Conservation (phyloP, 306 rosid genomes). For the Oxytropis ochrocephala region DNA sequence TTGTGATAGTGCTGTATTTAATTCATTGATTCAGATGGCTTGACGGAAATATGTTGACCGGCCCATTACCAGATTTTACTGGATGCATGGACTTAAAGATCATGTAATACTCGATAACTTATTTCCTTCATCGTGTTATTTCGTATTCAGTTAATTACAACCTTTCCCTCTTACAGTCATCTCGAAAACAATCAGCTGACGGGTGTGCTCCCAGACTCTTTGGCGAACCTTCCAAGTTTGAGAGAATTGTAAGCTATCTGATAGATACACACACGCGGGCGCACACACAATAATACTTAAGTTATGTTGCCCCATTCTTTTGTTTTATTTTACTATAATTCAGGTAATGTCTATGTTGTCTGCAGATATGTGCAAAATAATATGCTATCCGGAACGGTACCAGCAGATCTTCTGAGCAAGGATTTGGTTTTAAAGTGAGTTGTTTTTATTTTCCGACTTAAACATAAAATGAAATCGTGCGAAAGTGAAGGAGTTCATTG, state of each 20-base stretch:
- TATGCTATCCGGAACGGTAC: conserved; percentile 69
- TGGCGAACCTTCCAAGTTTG: conserved; percentile 66
- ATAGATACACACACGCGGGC: background rate
- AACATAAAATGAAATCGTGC: background rate
- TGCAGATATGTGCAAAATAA: conserved; percentile 85
- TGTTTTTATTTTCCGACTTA: conserved; percentile 1
- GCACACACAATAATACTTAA: background rate
- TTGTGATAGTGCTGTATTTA: conserved; percentile 1
- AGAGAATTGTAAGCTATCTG: conserved; percentile 67
- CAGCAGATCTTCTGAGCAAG: conserved; percentile 51
- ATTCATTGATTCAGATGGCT: conserved; percentile 32
- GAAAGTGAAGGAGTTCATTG: background rate
- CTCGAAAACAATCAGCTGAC: conserved; percentile 85
- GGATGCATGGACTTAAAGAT: conserved; percentile 69
- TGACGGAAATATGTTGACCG: conserved; percentile 45
- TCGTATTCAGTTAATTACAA: conserved; percentile 26
- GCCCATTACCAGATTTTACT: conserved; percentile 77
- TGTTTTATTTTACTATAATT: background rate
- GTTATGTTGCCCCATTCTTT: background rate
- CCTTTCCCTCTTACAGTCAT: conserved; percentile 57
- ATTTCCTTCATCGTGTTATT: background rate
- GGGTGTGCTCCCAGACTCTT: conserved; percentile 61
- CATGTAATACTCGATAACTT: conserved; percentile 49
- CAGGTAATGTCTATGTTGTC: conserved; percentile 20
- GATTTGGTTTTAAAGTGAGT: conserved; percentile 63